Percentiles rank a stretch among this genome's conserved stretches.
Conservation (phyloP, 1,284 basidiomycete species). For the Earliella scabrosa region DNA sequence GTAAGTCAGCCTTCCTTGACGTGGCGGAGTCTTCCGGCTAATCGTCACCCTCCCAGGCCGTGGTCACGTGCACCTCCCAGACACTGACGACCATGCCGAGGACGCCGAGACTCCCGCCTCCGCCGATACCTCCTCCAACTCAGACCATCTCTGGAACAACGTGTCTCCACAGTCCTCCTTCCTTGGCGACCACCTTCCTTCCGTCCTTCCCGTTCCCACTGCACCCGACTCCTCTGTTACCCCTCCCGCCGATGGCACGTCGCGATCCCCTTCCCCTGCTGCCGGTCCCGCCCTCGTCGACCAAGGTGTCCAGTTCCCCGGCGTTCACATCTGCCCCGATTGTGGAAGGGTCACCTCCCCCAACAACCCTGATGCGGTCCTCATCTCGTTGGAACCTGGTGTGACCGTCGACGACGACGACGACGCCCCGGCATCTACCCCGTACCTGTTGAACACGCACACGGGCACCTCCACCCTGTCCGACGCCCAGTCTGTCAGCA, state of each 20-base stretch:
- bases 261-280: neutral
- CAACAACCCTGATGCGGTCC: too few relatives aligned
- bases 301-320: neutral
- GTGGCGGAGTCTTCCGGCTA: too few relatives aligned
- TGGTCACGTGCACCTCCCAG: neutral
- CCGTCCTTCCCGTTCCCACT: neutral
- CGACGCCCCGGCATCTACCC: too few relatives aligned
- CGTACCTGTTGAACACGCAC: too few relatives aligned
- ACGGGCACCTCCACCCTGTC: too few relatives aligned
- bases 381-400: too few relatives aligned
- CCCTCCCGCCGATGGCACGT: neutral
- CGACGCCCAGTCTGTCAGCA: too few relatives aligned
- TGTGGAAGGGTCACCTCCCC: too few relatives aligned
- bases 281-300: neutral
- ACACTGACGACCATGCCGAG: neutral
- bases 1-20: too few relatives aligned
- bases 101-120: neutral
- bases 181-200: neutral
- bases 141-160: neutral
- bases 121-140: neutral
- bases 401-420: too few relatives aligned
- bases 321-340: too few relatives aligned
- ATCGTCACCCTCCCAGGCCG: too few relatives aligned
- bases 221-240: neutral
- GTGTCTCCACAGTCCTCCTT: neutral